Conservation (phyloP, 306 rosid species). For the Gillenia trifoliata region DNA sequence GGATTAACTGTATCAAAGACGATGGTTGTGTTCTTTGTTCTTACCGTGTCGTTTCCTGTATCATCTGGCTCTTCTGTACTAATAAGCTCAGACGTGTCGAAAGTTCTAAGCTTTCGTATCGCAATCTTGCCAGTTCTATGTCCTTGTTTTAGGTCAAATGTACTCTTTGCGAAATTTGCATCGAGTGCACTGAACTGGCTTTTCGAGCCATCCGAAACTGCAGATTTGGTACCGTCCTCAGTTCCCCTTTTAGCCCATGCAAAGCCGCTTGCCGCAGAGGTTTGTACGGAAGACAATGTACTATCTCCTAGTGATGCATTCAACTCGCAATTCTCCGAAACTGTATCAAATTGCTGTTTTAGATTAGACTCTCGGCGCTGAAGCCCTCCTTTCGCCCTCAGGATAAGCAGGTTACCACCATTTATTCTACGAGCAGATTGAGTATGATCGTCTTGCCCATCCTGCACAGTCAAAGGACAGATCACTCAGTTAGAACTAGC, state of each 20-base stretch:
- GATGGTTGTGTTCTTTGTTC: not conserved
- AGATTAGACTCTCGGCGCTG: conserved; percentile 24
- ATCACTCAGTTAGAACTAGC: not conserved
- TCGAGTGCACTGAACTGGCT: conserved; percentile 87
- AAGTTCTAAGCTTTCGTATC: conserved; percentile 33
- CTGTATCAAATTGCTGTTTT: conserved; percentile 41
- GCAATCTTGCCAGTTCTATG: conserved; percentile 15
- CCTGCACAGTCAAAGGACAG: conserved; percentile 24
- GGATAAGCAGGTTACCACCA: conserved; percentile 20
- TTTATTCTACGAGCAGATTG: conserved; percentile 30
- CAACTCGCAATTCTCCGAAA: conserved; percentile 48
- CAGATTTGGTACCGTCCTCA: conserved; percentile 50
- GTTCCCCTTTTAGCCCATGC: conserved; percentile 67
- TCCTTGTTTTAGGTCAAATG: conserved; percentile 34
- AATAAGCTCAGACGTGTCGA: conserved; percentile 38
- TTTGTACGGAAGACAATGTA: conserved; percentile 36
- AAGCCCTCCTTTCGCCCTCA: conserved; percentile 33
- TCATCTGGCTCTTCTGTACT: not conserved
- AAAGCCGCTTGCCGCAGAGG: conserved; percentile 55
- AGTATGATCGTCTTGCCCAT: conserved; percentile 26
- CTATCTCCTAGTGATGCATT: conserved; percentile 34
- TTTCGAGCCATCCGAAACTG: conserved; percentile 72
- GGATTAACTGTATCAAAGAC: not conserved
- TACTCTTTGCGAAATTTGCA: conserved; percentile 61
- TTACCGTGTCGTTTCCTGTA: conserved; percentile 33